phyloP scores from a whole-genome alignment of 805 yeast genomes.

The Candida oleophila region DNA sequence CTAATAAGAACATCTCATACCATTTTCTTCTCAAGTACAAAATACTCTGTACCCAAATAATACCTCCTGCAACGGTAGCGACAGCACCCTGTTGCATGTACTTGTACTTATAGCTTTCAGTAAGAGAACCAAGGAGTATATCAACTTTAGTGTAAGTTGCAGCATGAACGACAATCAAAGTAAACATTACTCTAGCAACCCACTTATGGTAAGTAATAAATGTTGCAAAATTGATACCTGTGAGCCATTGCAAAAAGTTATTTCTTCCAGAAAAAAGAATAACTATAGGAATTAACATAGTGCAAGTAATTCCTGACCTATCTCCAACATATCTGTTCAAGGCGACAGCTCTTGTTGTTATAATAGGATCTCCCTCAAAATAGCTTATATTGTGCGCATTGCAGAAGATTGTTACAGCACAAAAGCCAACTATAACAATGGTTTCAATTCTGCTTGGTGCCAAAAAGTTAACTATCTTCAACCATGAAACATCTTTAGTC shows the following conservation, averaged over 20 bases:
- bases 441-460: slow-evolving; percentile 43
- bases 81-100: slow-evolving; percentile 35
- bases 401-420: slow-evolving; percentile 26
- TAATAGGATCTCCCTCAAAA: slow-evolving; percentile 36
- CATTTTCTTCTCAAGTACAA: slow-evolving; percentile 32
- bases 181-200: slow-evolving; percentile 34
- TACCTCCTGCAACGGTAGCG: slow-evolving; percentile 35
- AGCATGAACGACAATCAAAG: slow-evolving; percentile 30
- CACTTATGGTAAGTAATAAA: slow-evolving; percentile 47
- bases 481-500: slow-evolving; percentile 25
- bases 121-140: slow-evolving; percentile 30
- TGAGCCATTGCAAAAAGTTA: slow-evolving; percentile 56
- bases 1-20: slow-evolving; percentile 35
- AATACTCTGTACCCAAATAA: slow-evolving; percentile 30
- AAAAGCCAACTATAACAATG: slow-evolving; percentile 28
- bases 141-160: slow-evolving; percentile 23
- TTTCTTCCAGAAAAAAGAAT: slow-evolving; percentile 62
- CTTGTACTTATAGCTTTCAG: slow-evolving; percentile 30
- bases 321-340: slow-evolving; percentile 41
- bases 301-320: slow-evolving; percentile 50
- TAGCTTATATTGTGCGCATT: slow-evolving; percentile 21
- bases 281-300: slow-evolving; percentile 50
- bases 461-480: slow-evolving; percentile 26
- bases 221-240: slow-evolving; percentile 52
- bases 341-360: slow-evolving; percentile 23